Conservation (phyloP, 768 basidiomycete genomes). For the Trichaptum fuscoviolaceum region DNA sequence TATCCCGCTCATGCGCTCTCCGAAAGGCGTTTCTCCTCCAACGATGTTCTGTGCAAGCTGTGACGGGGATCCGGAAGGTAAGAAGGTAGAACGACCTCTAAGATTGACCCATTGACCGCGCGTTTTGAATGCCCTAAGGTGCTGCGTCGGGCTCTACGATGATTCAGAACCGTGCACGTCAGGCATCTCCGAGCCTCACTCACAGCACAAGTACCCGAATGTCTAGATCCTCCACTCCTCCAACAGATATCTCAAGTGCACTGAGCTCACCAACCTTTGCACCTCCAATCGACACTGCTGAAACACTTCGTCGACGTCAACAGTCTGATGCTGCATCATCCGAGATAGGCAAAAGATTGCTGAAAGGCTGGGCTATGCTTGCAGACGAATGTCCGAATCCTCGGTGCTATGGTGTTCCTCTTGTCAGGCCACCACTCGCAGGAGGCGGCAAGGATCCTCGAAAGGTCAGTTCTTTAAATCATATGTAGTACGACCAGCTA, state of each 20-base stretch:
- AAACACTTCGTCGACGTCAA: conserved; percentile 60
- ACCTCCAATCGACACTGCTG: conserved; percentile 60
- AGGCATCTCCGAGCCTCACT: conserved; percentile 33
- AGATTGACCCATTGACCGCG: not conserved
- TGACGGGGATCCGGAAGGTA: conserved; percentile 34
- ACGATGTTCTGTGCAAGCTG: conserved; percentile 63
- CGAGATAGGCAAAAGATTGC: conserved; percentile 70
- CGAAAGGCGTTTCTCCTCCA: conserved; percentile 39
- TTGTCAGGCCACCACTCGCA: conserved; percentile 69
- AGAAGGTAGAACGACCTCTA: conserved; percentile 10
- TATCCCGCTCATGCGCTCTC: conserved; percentile 74
- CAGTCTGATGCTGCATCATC: conserved; percentile 79
- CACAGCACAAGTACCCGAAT: conserved; percentile 38
- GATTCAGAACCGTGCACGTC: not conserved
- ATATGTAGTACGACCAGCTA: conserved; percentile 6
- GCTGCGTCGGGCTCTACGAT: not conserved
- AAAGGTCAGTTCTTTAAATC: conserved; percentile 43
- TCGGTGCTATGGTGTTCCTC: conserved; percentile 74
- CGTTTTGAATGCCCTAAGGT: not conserved
- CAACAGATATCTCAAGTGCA: conserved; percentile 64
- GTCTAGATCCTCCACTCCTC: conserved; percentile 70
- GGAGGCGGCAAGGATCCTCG: conserved; percentile 56
- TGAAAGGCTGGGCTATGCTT: conserved; percentile 88
- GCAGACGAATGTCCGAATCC: conserved; percentile 74
- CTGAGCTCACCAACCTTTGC: conserved; percentile 60